These are phyloP conservation scores for Passalora sequoiae DNA, from an alignment of 2,329 filamentous ascomycete genomes.

Conservation along the genomic window DNA sequence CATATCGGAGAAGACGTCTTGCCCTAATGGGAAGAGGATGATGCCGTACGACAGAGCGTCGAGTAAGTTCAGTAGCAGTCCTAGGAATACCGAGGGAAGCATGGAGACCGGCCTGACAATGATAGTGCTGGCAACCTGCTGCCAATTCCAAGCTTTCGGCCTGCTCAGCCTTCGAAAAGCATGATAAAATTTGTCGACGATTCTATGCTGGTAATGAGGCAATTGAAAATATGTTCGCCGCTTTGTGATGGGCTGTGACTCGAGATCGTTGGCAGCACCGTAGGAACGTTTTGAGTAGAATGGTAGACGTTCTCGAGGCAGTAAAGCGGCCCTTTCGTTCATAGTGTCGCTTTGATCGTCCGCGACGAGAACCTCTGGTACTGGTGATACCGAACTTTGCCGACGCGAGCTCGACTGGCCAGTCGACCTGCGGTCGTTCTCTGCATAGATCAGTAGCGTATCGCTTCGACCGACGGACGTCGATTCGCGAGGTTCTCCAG, in stretches of 20 bases:
- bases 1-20: conserved; percentile 75
- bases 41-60: conserved; percentile 96
- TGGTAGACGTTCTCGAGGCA: conserved; percentile 30
- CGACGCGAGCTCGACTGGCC: conserved; percentile 2
- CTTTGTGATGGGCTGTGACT: conserved; percentile 17
- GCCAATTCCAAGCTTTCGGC: conserved; percentile 68
- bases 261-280: conserved; percentile 23
- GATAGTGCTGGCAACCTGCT: conserved; percentile 58
- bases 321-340: conserved; percentile 34
- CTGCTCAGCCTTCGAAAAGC: conserved; percentile 37
- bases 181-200: too few relatives aligned
- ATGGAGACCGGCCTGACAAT: conserved; percentile 65
- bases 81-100: conserved; percentile 81
- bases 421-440: conserved; percentile 5
- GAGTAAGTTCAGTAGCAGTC: conserved; percentile 82
- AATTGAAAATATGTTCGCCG: conserved; percentile 28
- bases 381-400: conserved; percentile 2
- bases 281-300: conserved; percentile 21
- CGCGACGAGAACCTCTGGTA: conserved; percentile 29
- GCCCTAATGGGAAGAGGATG: conserved; percentile 80
- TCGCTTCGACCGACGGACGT: not conserved
- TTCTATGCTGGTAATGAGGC: too few relatives aligned
- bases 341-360: conserved; percentile 22
- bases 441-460: conserved; percentile 14
- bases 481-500: conserved; percentile 20